These are phyloP conservation scores for Paramyrothecium roridum DNA, from an alignment of 2,329 filamentous ascomycete species.

Conservation along the genomic window DNA sequence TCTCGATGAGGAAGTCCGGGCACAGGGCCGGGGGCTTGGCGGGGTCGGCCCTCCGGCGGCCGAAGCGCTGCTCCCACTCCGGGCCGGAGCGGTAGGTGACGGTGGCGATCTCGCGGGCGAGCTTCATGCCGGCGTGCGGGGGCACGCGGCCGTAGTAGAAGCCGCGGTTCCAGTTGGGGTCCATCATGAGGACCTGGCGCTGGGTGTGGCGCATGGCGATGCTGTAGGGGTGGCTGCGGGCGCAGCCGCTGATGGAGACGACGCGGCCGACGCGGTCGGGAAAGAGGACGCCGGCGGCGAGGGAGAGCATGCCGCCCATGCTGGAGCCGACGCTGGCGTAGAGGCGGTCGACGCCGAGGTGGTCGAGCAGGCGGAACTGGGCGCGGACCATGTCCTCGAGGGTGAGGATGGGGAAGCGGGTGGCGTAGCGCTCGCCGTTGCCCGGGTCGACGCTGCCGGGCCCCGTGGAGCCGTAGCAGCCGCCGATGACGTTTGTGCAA, in stretches of 20 bases:
- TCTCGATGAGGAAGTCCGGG: slow-evolving; percentile 96
- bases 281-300: slow-evolving; percentile 82
- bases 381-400: slow-evolving; percentile 97
- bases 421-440: slow-evolving; percentile 86
- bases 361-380: slow-evolving; percentile 85
- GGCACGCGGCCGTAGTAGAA: slow-evolving; percentile 90
- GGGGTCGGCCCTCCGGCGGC: slow-evolving; percentile 79
- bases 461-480: slow-evolving; percentile 93
- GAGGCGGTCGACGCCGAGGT: slow-evolving; percentile 70
- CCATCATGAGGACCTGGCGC: slow-evolving; percentile 97
- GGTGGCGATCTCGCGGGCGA: slow-evolving; percentile 94
- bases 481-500: slow-evolving; percentile 94
- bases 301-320: slow-evolving; percentile 98
- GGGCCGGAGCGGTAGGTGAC: slow-evolving; percentile 96
- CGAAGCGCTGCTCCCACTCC: slow-evolving; percentile 96
- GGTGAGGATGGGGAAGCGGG: slow-evolving; percentile 90
- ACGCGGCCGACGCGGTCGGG: slow-evolving; percentile 78
- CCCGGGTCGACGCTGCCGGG: slow-evolving; percentile 85
- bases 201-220: slow-evolving; percentile 99
- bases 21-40: slow-evolving; percentile 88
- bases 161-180: slow-evolving; percentile 92
- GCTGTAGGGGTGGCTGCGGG: slow-evolving; percentile 92
- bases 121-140: slow-evolving; percentile 95
- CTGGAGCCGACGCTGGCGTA: slow-evolving; percentile 93
- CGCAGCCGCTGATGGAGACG: slow-evolving; percentile 89